Base-by-base conservation (phyloP, 495 filamentous ascomycete species). In the Aspergillus asperescens region DNA sequence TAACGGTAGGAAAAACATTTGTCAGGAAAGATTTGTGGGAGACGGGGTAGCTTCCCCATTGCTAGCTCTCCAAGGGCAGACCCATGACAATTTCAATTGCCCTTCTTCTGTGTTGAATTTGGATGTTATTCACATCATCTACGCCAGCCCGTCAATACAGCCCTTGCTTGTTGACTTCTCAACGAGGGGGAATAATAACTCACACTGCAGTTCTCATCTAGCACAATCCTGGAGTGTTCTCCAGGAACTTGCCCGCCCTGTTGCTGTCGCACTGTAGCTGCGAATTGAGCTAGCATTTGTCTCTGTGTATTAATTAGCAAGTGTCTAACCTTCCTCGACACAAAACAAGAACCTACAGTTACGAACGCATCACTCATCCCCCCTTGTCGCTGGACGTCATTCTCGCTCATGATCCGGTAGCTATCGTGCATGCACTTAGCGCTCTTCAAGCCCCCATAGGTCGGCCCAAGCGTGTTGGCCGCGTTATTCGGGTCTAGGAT, bases 331-430 rank as follows among this genome's bases (percentile, higher is more conserved):
- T 22, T 22, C 38, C 7, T n/a, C 19, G 22, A 23, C 12, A 22
- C 9, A 18, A 22, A 41, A 41, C 16, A 5, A 9, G 44, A 48
- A 75, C 79, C 49, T 73, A 86, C 83, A 59, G 85, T 84, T 38
- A 88, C 72, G 38, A 74, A 78, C 13, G 81, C 81, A 55, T 85
- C 83, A 48, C 70, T 71, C 62, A 82, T 72, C 8, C 84, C 83
- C 3, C 77, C 82, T 56, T 73, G 77, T 44, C 82, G 74, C 43
- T 83, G 73, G 27, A 77, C 71, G 59, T 87, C 83, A 60, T 88
- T 89, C 61, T 82, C 75, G 48, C 69, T 77, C 56, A 77, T 81
- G 56, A 89, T 89, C 46, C 73, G 66, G 44, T 88, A 85, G 48
- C 75, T 76, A 27, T 84, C 65, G 8, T 82, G 73, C 62, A 88